Evolutionary conservation across 176 grass and related monocot genomes (phyloP).

Genomic region (Pontederia paniculata): DNA sequence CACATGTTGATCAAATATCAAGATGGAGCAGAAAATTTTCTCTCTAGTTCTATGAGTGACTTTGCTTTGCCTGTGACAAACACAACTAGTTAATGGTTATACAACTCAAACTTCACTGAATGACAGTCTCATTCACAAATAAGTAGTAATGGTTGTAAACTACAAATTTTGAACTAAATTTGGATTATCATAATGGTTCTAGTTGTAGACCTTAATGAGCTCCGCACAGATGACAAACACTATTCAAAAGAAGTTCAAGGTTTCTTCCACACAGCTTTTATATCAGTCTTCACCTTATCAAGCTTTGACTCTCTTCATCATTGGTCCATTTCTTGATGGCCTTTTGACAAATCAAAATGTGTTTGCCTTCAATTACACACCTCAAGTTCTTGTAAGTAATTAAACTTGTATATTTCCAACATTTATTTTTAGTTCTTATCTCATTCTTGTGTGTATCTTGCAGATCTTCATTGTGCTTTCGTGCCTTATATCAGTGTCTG

Average conservation of each 20-base stretch:
- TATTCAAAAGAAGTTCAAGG: constrained; percentile 29
- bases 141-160: background rate
- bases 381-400: constrained; percentile 21
- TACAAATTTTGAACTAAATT: background rate
- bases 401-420: background rate
- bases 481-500: constrained; percentile 78
- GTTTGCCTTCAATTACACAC: constrained; percentile 25
- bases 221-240: constrained; percentile 25
- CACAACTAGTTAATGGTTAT: too few relatives aligned
- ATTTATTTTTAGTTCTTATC: background rate
- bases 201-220: constrained; percentile 13
- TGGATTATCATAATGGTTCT: background rate
- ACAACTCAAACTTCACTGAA: background rate
- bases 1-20: too few relatives aligned
- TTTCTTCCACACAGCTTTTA: constrained; percentile 22
- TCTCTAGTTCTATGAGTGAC: too few relatives aligned
- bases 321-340: constrained; percentile 28
- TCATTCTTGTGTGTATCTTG: constrained; percentile 21
- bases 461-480: constrained; percentile 80
- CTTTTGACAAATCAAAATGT: constrained; percentile 24
- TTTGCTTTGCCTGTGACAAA: too few relatives aligned
- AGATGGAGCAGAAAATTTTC: too few relatives aligned
- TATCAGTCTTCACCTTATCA: constrained; percentile 23
- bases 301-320: constrained; percentile 16
- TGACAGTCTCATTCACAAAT: background rate